Conservation (phyloP, 1,139 yeast species). For the Yamadazyma dushanensis region DNA sequence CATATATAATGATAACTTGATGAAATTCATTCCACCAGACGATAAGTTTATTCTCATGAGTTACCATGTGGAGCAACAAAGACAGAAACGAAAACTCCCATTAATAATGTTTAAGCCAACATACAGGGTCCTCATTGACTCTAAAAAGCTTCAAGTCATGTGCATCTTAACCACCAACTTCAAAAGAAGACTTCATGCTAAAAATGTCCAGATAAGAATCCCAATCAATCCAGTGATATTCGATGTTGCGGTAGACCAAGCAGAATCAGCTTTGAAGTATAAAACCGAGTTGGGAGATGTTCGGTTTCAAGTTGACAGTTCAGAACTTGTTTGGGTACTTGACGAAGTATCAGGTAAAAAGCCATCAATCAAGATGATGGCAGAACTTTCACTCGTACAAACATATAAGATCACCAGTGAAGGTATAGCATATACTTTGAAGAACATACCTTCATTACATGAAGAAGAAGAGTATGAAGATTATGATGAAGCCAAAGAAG, state of each 20-base stretch:
- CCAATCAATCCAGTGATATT: conserved; percentile 41
- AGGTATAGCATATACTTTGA: conserved; percentile 10
- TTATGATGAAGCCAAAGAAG: conserved; percentile 22
- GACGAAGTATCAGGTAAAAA: conserved; percentile 54
- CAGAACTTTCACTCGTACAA: conserved; percentile 30
- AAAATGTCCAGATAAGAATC: conserved; percentile 29
- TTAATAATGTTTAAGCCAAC: conserved; percentile 39
- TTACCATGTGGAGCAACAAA: conserved; percentile 43
- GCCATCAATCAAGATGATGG: conserved; percentile 42
- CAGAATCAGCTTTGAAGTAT: conserved; percentile 30
- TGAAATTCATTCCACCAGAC: conserved; percentile 49
- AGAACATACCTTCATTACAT: conserved; percentile 6
- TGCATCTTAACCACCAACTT: conserved; percentile 36
- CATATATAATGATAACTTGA: conserved; percentile 37
- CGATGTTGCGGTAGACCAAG: conserved; percentile 32
- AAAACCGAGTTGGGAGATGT: conserved; percentile 46
- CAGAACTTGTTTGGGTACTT: conserved; percentile 62
- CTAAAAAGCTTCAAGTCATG: conserved; percentile 35
- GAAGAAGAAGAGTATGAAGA: conserved; percentile 8
- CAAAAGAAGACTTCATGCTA: conserved; percentile 37
- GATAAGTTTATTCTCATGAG: conserved; percentile 43
- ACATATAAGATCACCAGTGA: conserved; percentile 9
- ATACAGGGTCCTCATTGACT: conserved; percentile 24
- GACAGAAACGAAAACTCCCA: conserved; percentile 36
- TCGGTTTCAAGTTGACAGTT: conserved; percentile 41